Base-by-base conservation (phyloP, 805 yeast species). In the Cyberlindnera euphorbiae region DNA sequence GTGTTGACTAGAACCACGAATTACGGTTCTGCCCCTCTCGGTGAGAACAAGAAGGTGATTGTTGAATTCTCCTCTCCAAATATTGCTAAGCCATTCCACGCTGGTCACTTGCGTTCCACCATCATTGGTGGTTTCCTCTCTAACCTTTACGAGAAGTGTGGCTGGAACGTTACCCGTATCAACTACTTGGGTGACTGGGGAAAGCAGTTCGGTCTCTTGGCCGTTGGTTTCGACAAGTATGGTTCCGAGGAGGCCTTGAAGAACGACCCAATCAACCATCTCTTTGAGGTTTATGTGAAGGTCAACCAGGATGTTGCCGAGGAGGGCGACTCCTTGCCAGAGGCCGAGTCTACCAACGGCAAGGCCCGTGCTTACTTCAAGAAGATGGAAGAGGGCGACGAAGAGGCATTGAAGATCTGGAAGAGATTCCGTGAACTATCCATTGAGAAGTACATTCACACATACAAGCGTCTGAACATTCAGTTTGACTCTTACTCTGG, bases 131-230 rank as follows among this genome's bases (percentile, higher is more conserved):
- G 97, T 12, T 93, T 88, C 67, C 62, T 93, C 32, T 66, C 96
- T 27, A 90, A 89, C 63, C 70, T 93, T 59, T 85, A 93, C 59
- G 96, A 88, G 64, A 79, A 77, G 49, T 69, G 81, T 39, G 98
- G 97, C 31, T 93, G 90, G 85, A 75, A 86, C n/a, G 98, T 93
- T 30, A 65, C 74, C 49, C 77, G 97, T 66, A 73, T 90, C 69
- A 93, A 93, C 70, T 93, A 93, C 64, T 72, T 93, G 49, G 99
- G 99, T 55, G 99, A 93, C 66, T 93, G 98, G 98, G 99, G 99
- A 39, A 93, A 93, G 66, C 99, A 93, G 69, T 93, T 90, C 56
- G 99, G 98, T 63, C 62, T 93, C 30, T 72, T 93, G 50, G 98
- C 97, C 17, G 82, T 93, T 44, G 99, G 97, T 31, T 93, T 82